These are phyloP conservation scores for Phytophthora tentaculata DNA, from an alignment of 352 stramenopile genomes.

Conservation along the genomic window DNA sequence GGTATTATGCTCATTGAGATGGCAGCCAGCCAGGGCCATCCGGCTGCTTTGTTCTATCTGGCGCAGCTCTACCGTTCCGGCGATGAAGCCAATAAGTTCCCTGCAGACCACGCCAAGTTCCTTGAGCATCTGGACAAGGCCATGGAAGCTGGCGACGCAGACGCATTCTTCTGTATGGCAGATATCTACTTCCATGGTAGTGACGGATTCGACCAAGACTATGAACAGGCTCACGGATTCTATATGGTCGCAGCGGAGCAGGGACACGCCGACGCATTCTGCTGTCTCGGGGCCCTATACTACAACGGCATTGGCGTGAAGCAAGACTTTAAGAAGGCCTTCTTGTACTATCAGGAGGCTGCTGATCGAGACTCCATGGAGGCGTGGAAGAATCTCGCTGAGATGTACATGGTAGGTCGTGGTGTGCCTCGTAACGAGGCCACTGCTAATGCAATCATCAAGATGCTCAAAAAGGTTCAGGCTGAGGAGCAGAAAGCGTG, in stretches of 20 bases:
- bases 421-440: conserved; percentile 82
- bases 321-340: conserved; percentile 78
- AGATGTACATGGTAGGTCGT: conserved; percentile 84
- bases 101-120: conserved; percentile 61
- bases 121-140: conserved; percentile 69
- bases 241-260: conserved; percentile 75
- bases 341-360: conserved; percentile 89
- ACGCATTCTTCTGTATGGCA: conserved; percentile 86
- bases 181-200: conserved; percentile 88
- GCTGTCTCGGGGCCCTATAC: conserved; percentile 81
- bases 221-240: conserved; percentile 72
- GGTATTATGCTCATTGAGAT: conserved; percentile 81
- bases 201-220: conserved; percentile 73
- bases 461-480: conserved; percentile 82
- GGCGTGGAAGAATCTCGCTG: conserved; percentile 89
- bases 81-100: conserved; percentile 55
- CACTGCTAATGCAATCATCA: conserved; percentile 83
- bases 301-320: conserved; percentile 79
- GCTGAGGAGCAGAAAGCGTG: conserved; percentile 29
- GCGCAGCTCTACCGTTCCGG: conserved; percentile 89
- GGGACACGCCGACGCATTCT: conserved; percentile 75
- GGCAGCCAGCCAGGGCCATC: conserved; percentile 72
- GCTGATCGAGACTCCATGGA: conserved; percentile 85
- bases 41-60: conserved; percentile 80
- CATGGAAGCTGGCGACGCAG: conserved; percentile 63